A percentile compares a stretch with the other conserved stretches of the same genome.
phyloP scores from a whole-genome alignment of 495 filamentous ascomycete species.

The Recurvomyces mirabilis region DNA sequence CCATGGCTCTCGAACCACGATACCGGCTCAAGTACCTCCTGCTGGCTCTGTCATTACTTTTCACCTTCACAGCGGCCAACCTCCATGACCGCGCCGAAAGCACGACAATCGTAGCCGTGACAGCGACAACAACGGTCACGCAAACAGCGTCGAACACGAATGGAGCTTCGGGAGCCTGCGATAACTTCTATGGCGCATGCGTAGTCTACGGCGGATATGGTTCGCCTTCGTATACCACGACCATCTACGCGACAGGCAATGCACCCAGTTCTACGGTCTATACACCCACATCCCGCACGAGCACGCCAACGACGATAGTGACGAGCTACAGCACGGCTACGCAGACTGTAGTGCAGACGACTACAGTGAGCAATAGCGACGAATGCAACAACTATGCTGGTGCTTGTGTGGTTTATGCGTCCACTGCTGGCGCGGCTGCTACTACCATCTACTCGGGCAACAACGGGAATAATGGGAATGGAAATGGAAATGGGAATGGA shows the following conservation, averaged over 20 bases:
- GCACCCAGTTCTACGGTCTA: not conserved
- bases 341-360: slow-evolving; percentile 1
- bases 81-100: too few relatives aligned
- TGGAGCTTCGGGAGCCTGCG: slow-evolving; percentile 7
- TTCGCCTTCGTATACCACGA: slow-evolving; percentile 6
- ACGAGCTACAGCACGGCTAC: slow-evolving; percentile 6
- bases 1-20: too few relatives aligned
- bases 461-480: too few relatives aligned
- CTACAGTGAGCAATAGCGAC: slow-evolving; percentile 8
- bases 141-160: slow-evolving; percentile 3
- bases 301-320: slow-evolving; percentile 5
- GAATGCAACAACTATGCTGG: slow-evolving; percentile 8
- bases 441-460: slow-evolving; percentile 11
- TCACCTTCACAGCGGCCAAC: too few relatives aligned
- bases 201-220: slow-evolving; percentile 12
- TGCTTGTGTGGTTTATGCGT: slow-evolving; percentile 9
- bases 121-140: slow-evolving; percentile 7
- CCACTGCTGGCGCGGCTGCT: slow-evolving; percentile 1
- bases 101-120: slow-evolving; percentile 10
- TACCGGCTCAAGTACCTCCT: too few relatives aligned
- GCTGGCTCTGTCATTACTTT: too few relatives aligned
- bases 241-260: slow-evolving; percentile 4
- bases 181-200: slow-evolving; percentile 16
- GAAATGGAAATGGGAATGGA: too few relatives aligned
- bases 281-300: not conserved